Base-by-base conservation (phyloP, 768 basidiomycete genomes). In the Tulasnella calospora region DNA sequence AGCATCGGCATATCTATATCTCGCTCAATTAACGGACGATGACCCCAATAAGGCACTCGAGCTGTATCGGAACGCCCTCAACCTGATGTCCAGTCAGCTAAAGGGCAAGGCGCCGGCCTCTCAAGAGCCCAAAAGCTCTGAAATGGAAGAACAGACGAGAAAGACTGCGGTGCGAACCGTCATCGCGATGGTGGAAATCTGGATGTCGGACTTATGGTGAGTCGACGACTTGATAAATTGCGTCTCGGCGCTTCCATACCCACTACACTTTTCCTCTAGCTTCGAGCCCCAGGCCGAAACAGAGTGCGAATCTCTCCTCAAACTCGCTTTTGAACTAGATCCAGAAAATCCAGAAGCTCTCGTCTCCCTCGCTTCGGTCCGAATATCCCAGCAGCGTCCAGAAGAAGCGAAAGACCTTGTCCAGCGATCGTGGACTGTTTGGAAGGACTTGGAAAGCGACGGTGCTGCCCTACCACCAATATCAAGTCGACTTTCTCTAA, bases 151-250 rank as follows among this genome's bases (percentile, higher is more conserved):
- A 3, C 91, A 93, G 81, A 83, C 90, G 87, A 77, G 38, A 35
- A 73, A 74, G 47, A 74, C 19, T 35, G 78, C 73, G 0, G 91
- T 95, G 15, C 87, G 92, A 55, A 94, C 94, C 10, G 87, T 96
- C 30, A 88, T 95, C 40, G 92, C 92, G 10, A 95, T 96, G 88
- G 92, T 96, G 35, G 96, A 97, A 83, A 93, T 96, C 21, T 98
- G 95, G 95, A 97, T 98, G 95, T 93, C 96, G 81, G 94, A 96
- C 87, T 86, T 97, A 73, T 96, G 95, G 95, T 92, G 81, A 36
- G 38, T 30, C 47, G 40, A 73, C 75, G 8, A 7, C 27, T 23
- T 30, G 67, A 35, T n/a, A 23, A 40, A 40, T 40, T 72, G 74
- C 71, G 36, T 27, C 70, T 13, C 7, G 73, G 57, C 71, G 46